Base-by-base conservation (phyloP, 805 yeast species). In the Danielia oregonensis region DNA sequence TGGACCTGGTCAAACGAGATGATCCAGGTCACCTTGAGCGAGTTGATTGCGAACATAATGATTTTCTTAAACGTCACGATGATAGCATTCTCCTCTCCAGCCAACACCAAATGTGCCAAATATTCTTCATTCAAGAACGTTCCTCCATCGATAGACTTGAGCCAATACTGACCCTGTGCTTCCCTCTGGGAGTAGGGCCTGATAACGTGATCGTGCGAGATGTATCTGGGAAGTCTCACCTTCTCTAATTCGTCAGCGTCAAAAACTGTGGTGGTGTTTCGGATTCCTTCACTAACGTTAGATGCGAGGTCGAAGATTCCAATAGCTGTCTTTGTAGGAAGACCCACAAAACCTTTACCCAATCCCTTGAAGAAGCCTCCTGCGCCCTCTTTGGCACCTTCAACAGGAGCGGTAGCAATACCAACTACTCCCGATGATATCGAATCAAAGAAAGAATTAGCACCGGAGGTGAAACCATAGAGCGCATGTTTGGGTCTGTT, bases 321-420 rank as follows among this genome's bases (percentile, higher is more conserved):
- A 47, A 91, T 88, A 0, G 96, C 96, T 0, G 97, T 86, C 65
- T 93, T 93, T 0, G 98, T 89, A 0, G 99, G 98, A 19, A 94
- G 63, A 0, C 98, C 98, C 37, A 93, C 77, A n/a, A 94, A 53
- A 9, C 98, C 99, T 51, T 82, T 85, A 4, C 98, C 98, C 3
- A 93, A 54, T 1, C 99, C 99, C 54, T 81, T 86, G 63, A 93
- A 78, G 56, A 93, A 91, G 0, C 98, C 99, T 3, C 79, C 66
- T 0, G 97, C 79, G 4, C 99, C 99, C 24, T 82, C 95, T 35
- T 76, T 70, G n/a, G 74, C 70, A 6, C 97, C 98, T 48, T 83
- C 82, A 39, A 86, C 72, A 2, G 99, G 98, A 6, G 91, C 93
- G 19, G 79, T 65, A 0, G 97, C 98, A 24, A 93, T 65, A 1